phyloP scores from a whole-genome alignment of 2,329 filamentous ascomycete species.

The Phaeosphaeriaceae sp. region DNA sequence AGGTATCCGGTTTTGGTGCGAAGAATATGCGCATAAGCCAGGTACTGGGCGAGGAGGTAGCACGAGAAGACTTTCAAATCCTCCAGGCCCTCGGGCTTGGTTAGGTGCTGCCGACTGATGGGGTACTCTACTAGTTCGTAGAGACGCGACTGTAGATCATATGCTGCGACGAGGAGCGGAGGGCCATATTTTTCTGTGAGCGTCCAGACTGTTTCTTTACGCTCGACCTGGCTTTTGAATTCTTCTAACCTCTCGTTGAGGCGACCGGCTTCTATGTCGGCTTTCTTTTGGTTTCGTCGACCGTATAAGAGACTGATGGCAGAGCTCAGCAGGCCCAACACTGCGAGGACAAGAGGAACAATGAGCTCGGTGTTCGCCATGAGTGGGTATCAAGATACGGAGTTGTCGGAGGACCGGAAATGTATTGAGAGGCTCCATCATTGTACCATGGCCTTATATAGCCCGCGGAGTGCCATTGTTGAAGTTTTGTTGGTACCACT shows the following conservation, averaged over 20 bases:
- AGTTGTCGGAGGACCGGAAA: neutral
- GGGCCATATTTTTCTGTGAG: neutral
- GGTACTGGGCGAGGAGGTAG: conserved; percentile 7
- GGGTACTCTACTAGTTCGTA: conserved; percentile 7
- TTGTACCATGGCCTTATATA: neutral
- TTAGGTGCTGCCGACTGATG: conserved; percentile 2
- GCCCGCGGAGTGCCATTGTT: neutral
- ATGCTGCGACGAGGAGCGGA: conserved; percentile 10
- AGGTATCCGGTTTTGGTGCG: conserved; percentile 1
- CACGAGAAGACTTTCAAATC: conserved; percentile 9
- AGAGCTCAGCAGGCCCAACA: neutral
- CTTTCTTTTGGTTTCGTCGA: neutral
- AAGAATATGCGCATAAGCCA: conserved; percentile 9
- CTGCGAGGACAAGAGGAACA: neutral
- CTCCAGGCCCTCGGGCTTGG: conserved; percentile 1
- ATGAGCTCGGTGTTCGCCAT: neutral
- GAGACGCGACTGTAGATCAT: conserved; percentile 8
- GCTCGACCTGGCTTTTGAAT: neutral
- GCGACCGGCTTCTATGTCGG: neutral
- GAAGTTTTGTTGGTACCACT: neutral
- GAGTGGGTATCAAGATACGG: neutral
- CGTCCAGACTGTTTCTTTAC: neutral
- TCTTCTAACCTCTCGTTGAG: neutral
- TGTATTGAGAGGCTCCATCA: neutral
- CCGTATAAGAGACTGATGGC: neutral